phyloP scores from a whole-genome alignment of 2,329 filamentous ascomycete genomes.

The Talaromyces rugulosus region DNA sequence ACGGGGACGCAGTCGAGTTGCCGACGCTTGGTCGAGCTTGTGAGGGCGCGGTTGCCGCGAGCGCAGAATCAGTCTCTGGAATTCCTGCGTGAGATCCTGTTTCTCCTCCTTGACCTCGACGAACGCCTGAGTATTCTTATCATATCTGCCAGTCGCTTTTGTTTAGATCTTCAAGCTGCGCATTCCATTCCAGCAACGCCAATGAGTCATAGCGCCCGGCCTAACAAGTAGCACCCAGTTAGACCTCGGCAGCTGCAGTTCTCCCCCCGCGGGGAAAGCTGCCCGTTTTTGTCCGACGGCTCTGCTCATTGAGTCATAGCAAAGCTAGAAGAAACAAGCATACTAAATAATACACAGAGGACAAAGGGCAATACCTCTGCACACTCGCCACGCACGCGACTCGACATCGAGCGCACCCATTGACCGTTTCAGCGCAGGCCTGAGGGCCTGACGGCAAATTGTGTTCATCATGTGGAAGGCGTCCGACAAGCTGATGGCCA shows the following conservation, averaged over 20 bases:
- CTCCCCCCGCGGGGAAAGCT: slow-evolving; percentile 10
- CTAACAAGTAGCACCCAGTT: not conserved
- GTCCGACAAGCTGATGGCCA: slow-evolving; percentile 86
- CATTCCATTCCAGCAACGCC: not conserved
- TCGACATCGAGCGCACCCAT: not conserved
- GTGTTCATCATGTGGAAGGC: slow-evolving; percentile 76
- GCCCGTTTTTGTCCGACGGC: slow-evolving; percentile 17
- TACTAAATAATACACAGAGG: not conserved
- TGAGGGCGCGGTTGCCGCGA: not conserved
- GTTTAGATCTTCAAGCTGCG: not conserved
- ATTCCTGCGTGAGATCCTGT: not conserved
- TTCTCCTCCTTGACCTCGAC: not conserved
- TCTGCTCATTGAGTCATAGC: not conserved
- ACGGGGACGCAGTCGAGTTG: not conserved
- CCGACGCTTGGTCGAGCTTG: not conserved
- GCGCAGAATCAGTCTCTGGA: not conserved
- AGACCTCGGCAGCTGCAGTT: slow-evolving; percentile 15
- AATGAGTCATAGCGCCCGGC: not conserved
- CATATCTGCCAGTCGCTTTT: not conserved
- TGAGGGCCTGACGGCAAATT: slow-evolving; percentile 12
- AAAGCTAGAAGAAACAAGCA: not conserved
- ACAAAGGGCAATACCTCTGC: not conserved
- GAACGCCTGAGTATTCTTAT: not conserved
- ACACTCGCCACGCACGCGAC: not conserved
- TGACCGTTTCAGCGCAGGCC: not conserved